phyloP scores from a whole-genome alignment of 2,329 filamentous ascomycete species.

The Beauveria caledonica region DNA sequence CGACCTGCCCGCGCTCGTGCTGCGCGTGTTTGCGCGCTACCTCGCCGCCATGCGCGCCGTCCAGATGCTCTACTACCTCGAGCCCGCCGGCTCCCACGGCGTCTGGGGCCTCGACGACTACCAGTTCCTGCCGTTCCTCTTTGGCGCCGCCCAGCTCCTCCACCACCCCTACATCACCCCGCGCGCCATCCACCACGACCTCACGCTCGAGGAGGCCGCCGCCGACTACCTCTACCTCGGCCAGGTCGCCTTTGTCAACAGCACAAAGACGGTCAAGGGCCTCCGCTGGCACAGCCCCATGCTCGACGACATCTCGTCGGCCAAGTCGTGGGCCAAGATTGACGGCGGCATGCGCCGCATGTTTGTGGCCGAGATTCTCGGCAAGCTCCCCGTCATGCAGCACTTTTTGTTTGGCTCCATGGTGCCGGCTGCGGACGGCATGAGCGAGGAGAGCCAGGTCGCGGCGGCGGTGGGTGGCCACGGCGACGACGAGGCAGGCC shows the following conservation, averaged over 20 bases:
- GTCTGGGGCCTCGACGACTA: slow-evolving; percentile 98
- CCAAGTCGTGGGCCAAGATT: slow-evolving; percentile 85
- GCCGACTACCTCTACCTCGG: slow-evolving; percentile 83
- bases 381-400: slow-evolving; percentile 96
- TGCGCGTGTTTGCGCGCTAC: slow-evolving; percentile 75
- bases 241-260: slow-evolving; percentile 90
- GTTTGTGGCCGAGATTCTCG: slow-evolving; percentile 88
- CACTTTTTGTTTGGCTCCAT: slow-evolving; percentile 91
- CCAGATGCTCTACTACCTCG: slow-evolving; percentile 90
- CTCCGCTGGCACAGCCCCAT: slow-evolving; percentile 95
- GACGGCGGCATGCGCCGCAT: slow-evolving; percentile 93
- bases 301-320: slow-evolving; percentile 92
- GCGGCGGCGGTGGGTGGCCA: slow-evolving; percentile 36
- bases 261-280: slow-evolving; percentile 90
- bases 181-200: slow-evolving; percentile 75
- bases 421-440: slow-evolving; percentile 70
- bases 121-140: slow-evolving; percentile 91
- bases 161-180: slow-evolving; percentile 76
- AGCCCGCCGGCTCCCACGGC: slow-evolving; percentile 92
- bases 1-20: slow-evolving; percentile 67
- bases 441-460: slow-evolving; percentile 60
- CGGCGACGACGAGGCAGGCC: slow-evolving; percentile 48
- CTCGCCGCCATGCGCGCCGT: slow-evolving; percentile 78
- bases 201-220: slow-evolving; percentile 79
- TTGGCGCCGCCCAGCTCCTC: slow-evolving; percentile 83